A percentile compares a stretch with the other conserved stretches of the same genome.
These are phyloP conservation scores for Fomitiporia mediterranea DNA, from an alignment of 1,284 basidiomycete genomes.

Conservation along the genomic window DNA sequence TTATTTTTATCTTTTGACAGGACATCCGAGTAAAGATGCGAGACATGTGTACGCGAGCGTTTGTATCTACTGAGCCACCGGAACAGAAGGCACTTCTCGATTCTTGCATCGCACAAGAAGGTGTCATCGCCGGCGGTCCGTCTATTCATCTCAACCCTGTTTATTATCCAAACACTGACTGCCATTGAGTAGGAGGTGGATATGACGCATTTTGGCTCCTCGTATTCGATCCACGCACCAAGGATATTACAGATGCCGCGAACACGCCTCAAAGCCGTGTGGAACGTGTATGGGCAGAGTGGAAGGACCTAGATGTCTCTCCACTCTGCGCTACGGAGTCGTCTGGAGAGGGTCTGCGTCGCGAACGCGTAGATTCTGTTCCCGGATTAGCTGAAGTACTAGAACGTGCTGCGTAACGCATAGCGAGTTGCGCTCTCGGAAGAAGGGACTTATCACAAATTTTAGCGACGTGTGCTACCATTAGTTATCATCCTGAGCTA, in stretches of 20 bases:
- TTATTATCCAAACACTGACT: background rate
- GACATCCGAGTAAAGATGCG: slow-evolving; percentile 83
- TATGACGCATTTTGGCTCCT: slow-evolving; percentile 97
- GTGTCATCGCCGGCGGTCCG: slow-evolving; percentile 83
- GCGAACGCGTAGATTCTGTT: slow-evolving; percentile 61
- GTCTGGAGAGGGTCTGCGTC: slow-evolving; percentile 59
- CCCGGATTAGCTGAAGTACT: slow-evolving; percentile 50
- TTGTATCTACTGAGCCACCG: slow-evolving; percentile 87
- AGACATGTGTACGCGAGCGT: slow-evolving; percentile 73
- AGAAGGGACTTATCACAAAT: too few species aligned
- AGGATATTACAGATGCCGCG: slow-evolving; percentile 33
- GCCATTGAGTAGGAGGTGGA: slow-evolving; percentile 71
- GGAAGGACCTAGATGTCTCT: slow-evolving; percentile 70
- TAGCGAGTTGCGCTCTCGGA: too few species aligned
- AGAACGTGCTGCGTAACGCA: background rate
- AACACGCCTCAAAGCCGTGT: slow-evolving; percentile 41
- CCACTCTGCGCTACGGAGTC: slow-evolving; percentile 79
- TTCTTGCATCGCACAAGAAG: slow-evolving; percentile 68
- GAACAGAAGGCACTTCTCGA: slow-evolving; percentile 89
- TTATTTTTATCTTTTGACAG: slow-evolving; percentile 36
- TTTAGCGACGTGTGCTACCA: too few species aligned
- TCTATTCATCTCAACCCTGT: background rate
- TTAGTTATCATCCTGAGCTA: too few species aligned
- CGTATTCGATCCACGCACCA: slow-evolving; percentile 59
- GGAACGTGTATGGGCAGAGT: slow-evolving; percentile 70